Percentiles rank a stretch among this genome's conserved stretches.
Conservation (phyloP, 805 yeast genomes). For the Metschnikowia corniflorae region DNA sequence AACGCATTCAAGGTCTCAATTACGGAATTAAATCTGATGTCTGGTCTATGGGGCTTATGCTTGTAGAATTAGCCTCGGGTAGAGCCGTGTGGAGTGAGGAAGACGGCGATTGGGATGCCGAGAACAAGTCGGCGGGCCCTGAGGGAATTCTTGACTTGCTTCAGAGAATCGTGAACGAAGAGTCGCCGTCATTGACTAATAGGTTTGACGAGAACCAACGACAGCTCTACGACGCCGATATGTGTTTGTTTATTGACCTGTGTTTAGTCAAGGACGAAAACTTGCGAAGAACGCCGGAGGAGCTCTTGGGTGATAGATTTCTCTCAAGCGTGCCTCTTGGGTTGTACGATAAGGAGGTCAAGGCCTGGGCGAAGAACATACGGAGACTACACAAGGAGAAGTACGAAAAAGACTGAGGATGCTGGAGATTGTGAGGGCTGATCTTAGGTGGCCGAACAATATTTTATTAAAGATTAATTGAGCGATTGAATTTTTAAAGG, state of each 20-base stretch:
- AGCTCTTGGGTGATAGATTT: slow-evolving; percentile 46
- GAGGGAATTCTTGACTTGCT: slow-evolving; percentile 86
- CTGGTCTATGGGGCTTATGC: slow-evolving; percentile 92
- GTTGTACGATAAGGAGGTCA: slow-evolving; percentile 33
- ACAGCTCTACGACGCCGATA: slow-evolving; percentile 37
- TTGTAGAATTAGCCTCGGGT: slow-evolving; percentile 86
- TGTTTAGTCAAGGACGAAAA: slow-evolving; percentile 71
- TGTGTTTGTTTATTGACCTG: slow-evolving; percentile 66
- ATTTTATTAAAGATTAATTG: too few relatives aligned
- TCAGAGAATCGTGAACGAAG: slow-evolving; percentile 91
- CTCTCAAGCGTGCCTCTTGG: slow-evolving; percentile 31
- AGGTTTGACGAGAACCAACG: slow-evolving; percentile 29
- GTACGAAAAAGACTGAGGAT: slow-evolving; percentile 15
- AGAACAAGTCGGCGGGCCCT: slow-evolving; percentile 44
- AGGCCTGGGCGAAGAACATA: slow-evolving; percentile 39
- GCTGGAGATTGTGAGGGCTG: too few relatives aligned
- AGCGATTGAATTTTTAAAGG: too few relatives aligned
- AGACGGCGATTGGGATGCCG: slow-evolving; percentile 9
- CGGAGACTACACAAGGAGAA: slow-evolving; percentile 31
- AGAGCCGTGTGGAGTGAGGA: slow-evolving; percentile 67
- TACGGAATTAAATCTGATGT: slow-evolving; percentile 95
- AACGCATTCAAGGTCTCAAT: slow-evolving; percentile 89
- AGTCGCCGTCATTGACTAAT: slow-evolving; percentile 64
- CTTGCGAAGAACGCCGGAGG: slow-evolving; percentile 70
- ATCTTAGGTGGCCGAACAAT: too few relatives aligned